These are phyloP conservation scores for Mycena galericulata DNA, from an alignment of 768 basidiomycete genomes.

Conservation along the genomic window DNA sequence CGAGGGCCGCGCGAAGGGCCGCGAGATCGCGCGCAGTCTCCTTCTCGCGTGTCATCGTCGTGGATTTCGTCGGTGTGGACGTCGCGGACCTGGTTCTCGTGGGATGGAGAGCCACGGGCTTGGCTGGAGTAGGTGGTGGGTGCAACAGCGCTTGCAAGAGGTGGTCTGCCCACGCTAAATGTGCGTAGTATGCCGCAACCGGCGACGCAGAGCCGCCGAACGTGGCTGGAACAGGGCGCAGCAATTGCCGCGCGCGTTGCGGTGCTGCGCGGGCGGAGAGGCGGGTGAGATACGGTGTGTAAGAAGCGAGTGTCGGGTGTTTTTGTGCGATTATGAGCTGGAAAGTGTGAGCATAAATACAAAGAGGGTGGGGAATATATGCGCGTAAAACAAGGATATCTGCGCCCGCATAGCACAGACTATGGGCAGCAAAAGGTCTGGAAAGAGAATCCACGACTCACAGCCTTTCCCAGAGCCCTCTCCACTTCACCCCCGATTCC, in stretches of 20 bases:
- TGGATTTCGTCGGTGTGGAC: constrained; percentile 46
- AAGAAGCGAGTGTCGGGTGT: constrained; percentile 73
- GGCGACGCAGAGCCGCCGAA: not conserved
- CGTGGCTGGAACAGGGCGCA: constrained; percentile 1
- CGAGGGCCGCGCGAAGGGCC: constrained; percentile 44
- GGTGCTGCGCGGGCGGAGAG: constrained; percentile 63
- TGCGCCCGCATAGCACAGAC: too few relatives aligned
- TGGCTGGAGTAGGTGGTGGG: constrained; percentile 50
- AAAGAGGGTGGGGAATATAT: too few relatives aligned
- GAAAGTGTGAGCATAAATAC: too few relatives aligned
- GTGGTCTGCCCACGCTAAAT: constrained; percentile 70
- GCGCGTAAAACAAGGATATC: too few relatives aligned
- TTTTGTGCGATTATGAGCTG: constrained; percentile 70
- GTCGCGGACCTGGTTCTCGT: constrained; percentile 27
- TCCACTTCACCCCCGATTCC: constrained; percentile 73
- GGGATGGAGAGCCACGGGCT: constrained; percentile 54
- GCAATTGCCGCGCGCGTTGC: constrained; percentile 28
- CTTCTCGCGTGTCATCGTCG: constrained; percentile 21
- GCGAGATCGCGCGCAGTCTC: constrained; percentile 28
- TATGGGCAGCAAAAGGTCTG: not conserved
- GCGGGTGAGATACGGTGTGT: constrained; percentile 68
- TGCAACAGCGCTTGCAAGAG: constrained; percentile 52
- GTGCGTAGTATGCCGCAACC: constrained; percentile 41
- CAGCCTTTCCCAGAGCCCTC: constrained; percentile 76
- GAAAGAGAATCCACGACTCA: constrained; percentile 53